Percentiles rank a stretch among this genome's conserved stretches.
These are phyloP conservation scores for Taphrina deformans DNA, from an alignment of 1,139 yeast genomes.

Conservation along the genomic window DNA sequence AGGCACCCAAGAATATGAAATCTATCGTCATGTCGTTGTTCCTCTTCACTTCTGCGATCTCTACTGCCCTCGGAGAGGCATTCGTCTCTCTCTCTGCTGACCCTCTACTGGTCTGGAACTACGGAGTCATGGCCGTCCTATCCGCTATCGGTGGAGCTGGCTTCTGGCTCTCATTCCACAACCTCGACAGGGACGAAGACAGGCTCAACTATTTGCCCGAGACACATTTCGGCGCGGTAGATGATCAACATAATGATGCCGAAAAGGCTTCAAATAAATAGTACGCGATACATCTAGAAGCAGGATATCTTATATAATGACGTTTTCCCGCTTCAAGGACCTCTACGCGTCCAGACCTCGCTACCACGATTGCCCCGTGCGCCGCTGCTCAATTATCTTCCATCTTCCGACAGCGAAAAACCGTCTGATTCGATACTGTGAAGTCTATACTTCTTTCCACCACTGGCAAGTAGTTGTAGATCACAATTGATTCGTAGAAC, in stretches of 20 bases:
- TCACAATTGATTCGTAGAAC: too few relatives aligned
- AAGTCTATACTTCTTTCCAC: too few relatives aligned
- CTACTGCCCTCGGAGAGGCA: constrained; percentile 73
- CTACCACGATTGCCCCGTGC: too few relatives aligned
- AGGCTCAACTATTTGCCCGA: constrained; percentile 50
- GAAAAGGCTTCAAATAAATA: too few relatives aligned
- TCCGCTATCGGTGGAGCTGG: constrained; percentile 60
- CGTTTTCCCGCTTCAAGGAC: too few relatives aligned
- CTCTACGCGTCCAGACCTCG: too few relatives aligned
- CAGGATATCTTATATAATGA: too few relatives aligned
- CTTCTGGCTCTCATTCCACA: constrained; percentile 64
- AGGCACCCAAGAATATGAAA: constrained; percentile 67
- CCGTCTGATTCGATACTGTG: too few relatives aligned
- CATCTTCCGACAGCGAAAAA: too few relatives aligned
- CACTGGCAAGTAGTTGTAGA: too few relatives aligned
- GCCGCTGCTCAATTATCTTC: too few relatives aligned
- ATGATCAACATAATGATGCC: constrained; percentile 26
- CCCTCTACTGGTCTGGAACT: constrained; percentile 70
- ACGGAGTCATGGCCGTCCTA: constrained; percentile 61
- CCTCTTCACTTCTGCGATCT: constrained; percentile 63
- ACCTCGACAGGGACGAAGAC: constrained; percentile 61
- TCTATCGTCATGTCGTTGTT: constrained; percentile 65
- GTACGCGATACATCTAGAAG: too few relatives aligned
- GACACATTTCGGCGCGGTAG: constrained; percentile 5
- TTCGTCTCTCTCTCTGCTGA: constrained; percentile 63